Conservation (phyloP, 768 basidiomycete species). For the Sporobolomyces pararoseus region DNA sequence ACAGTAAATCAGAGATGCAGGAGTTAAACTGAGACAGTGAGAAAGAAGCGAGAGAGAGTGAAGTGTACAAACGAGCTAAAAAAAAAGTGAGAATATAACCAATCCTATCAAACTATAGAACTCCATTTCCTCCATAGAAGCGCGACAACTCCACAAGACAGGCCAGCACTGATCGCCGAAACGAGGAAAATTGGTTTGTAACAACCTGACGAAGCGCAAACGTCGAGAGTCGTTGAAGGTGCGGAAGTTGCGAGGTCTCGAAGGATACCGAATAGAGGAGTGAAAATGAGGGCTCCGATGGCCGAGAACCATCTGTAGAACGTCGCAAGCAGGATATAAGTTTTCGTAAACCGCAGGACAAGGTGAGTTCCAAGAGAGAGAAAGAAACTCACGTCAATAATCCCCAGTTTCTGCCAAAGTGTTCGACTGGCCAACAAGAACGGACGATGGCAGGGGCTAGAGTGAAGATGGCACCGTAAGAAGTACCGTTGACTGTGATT, state of each 20-base stretch:
- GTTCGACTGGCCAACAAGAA: slow-evolving; percentile 13
- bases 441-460: slow-evolving; percentile 29
- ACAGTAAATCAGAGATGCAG: neutral
- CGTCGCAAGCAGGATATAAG: neutral
- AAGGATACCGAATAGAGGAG: slow-evolving; percentile 33
- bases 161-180: slow-evolving; percentile 7
- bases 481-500: slow-evolving; percentile 10
- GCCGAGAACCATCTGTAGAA: slow-evolving; percentile 35
- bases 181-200: slow-evolving; percentile 27
- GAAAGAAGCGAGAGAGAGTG: neutral
- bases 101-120: neutral
- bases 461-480: slow-evolving; percentile 37
- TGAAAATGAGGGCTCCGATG: slow-evolving; percentile 33
- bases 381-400: slow-evolving; percentile 20
- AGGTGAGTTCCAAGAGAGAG: no score
- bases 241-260: slow-evolving; percentile 23
- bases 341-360: neutral
- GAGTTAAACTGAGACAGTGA: neutral
- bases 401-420: slow-evolving; percentile 39
- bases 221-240: neutral
- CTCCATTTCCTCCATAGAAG: slow-evolving; percentile 24
- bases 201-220: slow-evolving; percentile 18
- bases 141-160: slow-evolving; percentile 5
- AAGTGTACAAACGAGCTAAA: neutral
- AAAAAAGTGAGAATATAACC: neutral